Evolutionary conservation across 345 rosid genomes (phyloP), one percentile per base, ranked within the genome.

Genomic region (Lepidium aucheri): DNA sequence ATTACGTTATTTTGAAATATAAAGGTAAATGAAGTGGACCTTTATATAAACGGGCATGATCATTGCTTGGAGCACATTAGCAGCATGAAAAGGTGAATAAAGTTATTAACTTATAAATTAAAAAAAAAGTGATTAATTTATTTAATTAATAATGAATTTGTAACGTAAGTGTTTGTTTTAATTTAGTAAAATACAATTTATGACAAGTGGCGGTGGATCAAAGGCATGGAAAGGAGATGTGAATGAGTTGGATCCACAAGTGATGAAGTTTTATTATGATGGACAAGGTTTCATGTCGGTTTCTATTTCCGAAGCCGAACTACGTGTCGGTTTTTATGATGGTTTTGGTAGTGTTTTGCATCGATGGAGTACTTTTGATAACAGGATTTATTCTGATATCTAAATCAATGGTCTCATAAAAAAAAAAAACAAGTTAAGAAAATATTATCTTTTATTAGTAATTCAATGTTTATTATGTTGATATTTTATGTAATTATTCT

Each of bases 181-280:
- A 8, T 15, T 60, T 73, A 89, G 93, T 42, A 53, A 75, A 1
- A 77, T 86, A 47, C 90, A 86, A 7, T 86, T 71, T 68, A 41
- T 86, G 58, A 89, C 93, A n/a, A 86, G 93, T 53, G 96, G 96
- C 26, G 96, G 84, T 6, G 93, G 93, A 1, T 89, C 96, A 9
- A 89, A 86, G 84, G 87, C 96, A 8, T 86, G 96, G 96, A 83
- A 85, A 51, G 93, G 91, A 0, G 87, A 80, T 35, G 22, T 60
- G 6, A 74, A 55, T 33, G 12, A 43, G 16, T 14, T 59, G 33
- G 57, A 80, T n/a, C 70, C 65, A 11, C 45, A 68, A n/a, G 78
- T 47, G 33, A 33, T 85, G 77, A 86, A 63, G 74, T 86, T 86
- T 74, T 81, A 77, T 60, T 79, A 86, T 51, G 96, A 85, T 54